Conservation (phyloP, 2,329 filamentous ascomycete genomes). For the Aspergillus niger region DNA sequence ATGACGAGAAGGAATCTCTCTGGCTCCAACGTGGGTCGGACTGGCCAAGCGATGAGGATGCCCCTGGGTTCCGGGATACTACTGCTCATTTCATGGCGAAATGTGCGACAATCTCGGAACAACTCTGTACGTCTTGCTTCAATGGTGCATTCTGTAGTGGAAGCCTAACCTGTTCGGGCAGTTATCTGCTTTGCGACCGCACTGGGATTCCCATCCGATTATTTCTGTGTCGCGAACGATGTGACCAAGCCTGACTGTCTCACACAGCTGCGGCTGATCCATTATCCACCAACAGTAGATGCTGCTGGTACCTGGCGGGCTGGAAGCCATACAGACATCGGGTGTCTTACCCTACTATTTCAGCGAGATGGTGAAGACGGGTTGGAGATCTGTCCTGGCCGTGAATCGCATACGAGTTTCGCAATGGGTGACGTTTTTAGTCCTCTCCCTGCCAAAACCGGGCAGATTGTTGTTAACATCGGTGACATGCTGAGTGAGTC, state of each 20-base stretch:
- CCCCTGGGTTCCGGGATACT: not conserved
- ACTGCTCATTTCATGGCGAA: not conserved
- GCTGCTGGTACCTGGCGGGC: slow-evolving; percentile 11
- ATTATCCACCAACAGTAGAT: slow-evolving; percentile 6
- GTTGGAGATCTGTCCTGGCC: slow-evolving; percentile 10
- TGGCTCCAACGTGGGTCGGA: slow-evolving; percentile 5
- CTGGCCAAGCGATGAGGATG: slow-evolving; percentile 9
- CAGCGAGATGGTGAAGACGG: slow-evolving; percentile 14
- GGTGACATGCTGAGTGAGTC: slow-evolving; percentile 21
- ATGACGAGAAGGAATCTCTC: slow-evolving; percentile 10
- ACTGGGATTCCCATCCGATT: slow-evolving; percentile 7
- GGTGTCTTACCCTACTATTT: slow-evolving; percentile 13
- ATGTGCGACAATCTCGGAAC: not conserved
- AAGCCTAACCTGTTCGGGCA: not conserved
- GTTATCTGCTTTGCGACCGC: slow-evolving; percentile 6
- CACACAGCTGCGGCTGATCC: slow-evolving; percentile 10
- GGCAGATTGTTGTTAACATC: slow-evolving; percentile 21
- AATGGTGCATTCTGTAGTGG: too few species aligned
- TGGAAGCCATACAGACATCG: slow-evolving; percentile 12
- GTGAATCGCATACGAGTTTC: slow-evolving; percentile 8
- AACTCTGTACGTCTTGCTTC: not conserved
- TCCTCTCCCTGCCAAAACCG: slow-evolving; percentile 17
- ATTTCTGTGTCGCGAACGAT: slow-evolving; percentile 5
- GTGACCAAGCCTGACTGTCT: slow-evolving; percentile 7
- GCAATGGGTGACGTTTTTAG: slow-evolving; percentile 14